phyloP scores from a whole-genome alignment of 2,329 filamentous ascomycete genomes.

The Botrytis paeoniae region DNA sequence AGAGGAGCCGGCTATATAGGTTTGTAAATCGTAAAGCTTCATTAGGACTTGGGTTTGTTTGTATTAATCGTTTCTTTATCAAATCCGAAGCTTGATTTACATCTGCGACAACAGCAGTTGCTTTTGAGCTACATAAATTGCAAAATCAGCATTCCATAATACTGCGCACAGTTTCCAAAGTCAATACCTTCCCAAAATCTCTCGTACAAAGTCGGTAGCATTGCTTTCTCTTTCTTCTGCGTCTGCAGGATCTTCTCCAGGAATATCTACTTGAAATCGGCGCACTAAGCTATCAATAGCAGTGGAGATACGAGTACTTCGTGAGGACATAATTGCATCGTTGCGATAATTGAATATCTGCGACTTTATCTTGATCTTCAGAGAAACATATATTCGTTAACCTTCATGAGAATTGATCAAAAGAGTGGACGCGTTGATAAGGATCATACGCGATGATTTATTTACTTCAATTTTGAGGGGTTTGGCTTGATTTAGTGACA shows the following conservation, averaged over 20 bases:
- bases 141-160: conserved; percentile 18
- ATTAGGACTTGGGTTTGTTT: conserved; percentile 68
- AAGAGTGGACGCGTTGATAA: conserved; percentile 18
- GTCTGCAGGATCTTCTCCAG: conserved; percentile 63
- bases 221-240: conserved; percentile 68
- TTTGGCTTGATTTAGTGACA: not conserved
- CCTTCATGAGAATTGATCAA: conserved; percentile 12
- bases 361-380: not conserved
- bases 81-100: conserved; percentile 90
- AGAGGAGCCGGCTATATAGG: conserved; percentile 82
- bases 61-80: conserved; percentile 83
- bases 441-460: conserved; percentile 16
- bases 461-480: conserved; percentile 14
- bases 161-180: not conserved
- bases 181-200: conserved; percentile 43
- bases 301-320: conserved; percentile 65
- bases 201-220: conserved; percentile 49
- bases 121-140: conserved; percentile 29
- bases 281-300: conserved; percentile 77
- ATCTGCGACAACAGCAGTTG: conserved; percentile 41
- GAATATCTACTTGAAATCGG: conserved; percentile 65
- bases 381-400: not conserved
- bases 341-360: conserved; percentile 24
- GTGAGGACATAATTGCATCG: conserved; percentile 38
- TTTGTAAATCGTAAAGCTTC: conserved; percentile 84